phyloP scores from a whole-genome alignment of 2,329 filamentous ascomycete genomes.

The Polychaeton citri region DNA sequence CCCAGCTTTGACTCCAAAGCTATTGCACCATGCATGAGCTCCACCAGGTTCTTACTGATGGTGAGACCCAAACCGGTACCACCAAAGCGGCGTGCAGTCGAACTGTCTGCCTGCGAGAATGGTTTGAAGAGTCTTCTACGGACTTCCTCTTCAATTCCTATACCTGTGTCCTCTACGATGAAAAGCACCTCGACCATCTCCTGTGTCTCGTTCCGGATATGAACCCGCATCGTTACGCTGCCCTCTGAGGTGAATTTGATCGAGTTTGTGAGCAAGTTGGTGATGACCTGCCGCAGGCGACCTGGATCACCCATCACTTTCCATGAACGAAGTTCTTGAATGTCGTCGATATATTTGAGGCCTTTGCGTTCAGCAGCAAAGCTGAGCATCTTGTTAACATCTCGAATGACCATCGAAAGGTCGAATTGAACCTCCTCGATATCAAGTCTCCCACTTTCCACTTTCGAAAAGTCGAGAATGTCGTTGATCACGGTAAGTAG shows the following conservation, averaged over 20 bases:
- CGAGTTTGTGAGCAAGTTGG: constrained; percentile 63
- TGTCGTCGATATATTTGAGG: constrained; percentile 56
- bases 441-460: constrained; percentile 63
- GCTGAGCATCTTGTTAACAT: constrained; percentile 76
- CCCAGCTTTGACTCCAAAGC: constrained; percentile 53
- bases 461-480: constrained; percentile 80
- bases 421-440: constrained; percentile 74
- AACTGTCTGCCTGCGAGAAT: constrained; percentile 71
- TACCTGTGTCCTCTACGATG: constrained; percentile 62
- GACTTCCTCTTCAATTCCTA: constrained; percentile 69
- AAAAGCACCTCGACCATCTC: constrained; percentile 58
- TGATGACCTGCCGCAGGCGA: constrained; percentile 69
- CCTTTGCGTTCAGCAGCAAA: constrained; percentile 74
- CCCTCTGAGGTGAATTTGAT: constrained; percentile 64
- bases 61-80: constrained; percentile 67
- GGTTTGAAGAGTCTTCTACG: constrained; percentile 61
- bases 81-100: constrained; percentile 64
- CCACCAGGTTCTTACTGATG: constrained; percentile 68
- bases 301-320: constrained; percentile 81
- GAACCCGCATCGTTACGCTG: constrained; percentile 52
- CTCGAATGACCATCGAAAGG: constrained; percentile 56
- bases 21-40: constrained; percentile 69
- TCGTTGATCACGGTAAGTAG: constrained; percentile 82
- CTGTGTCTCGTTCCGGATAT: constrained; percentile 48
- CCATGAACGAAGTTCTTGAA: constrained; percentile 48